Evolutionary conservation across 306 rosid species (phyloP).

Genomic region (Gastrolobium bilobum): DNA sequence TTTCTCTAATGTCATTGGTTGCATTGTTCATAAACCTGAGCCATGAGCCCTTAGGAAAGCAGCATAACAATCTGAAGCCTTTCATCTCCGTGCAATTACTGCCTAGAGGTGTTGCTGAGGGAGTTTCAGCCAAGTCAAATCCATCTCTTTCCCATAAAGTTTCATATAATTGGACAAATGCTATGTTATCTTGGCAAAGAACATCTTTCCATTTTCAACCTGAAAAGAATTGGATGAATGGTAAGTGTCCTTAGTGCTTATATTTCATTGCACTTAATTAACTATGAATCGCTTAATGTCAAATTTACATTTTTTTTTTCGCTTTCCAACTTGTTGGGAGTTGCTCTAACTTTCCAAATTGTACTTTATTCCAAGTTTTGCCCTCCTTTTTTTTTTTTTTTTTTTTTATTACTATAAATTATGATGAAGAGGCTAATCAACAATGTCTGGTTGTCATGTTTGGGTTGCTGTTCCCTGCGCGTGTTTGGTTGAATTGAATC

Average conservation of each 20-base stretch:
- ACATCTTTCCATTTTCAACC: constrained; percentile 90
- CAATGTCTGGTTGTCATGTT: constrained; percentile 2
- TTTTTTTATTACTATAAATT: background rate
- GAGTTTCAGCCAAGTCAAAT: constrained; percentile 83
- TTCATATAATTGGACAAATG: constrained; percentile 80
- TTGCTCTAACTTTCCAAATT: background rate
- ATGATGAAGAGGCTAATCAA: constrained; percentile 36
- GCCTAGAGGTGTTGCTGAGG: constrained; percentile 71
- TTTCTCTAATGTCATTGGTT: constrained; percentile 59
- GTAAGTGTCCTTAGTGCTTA: constrained; percentile 47
- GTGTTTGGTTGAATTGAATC: constrained; percentile 25
- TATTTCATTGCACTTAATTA: background rate
- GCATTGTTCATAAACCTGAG: constrained; percentile 53
- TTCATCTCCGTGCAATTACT: background rate
- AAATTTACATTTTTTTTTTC: background rate
- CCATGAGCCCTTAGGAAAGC: background rate
- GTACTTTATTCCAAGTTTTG: background rate
- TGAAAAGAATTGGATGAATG: constrained; percentile 82
- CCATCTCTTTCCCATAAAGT: constrained; percentile 40
- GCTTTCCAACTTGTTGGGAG: background rate
- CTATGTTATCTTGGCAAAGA: constrained; percentile 90
- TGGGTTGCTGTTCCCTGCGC: constrained; percentile 41
- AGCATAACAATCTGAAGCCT: background rate
- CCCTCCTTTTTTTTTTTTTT: background rate
- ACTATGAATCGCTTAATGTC: background rate